These are phyloP conservation scores for Blastomyces percursus DNA, from an alignment of 2,329 filamentous ascomycete species.

Conservation along the genomic window DNA sequence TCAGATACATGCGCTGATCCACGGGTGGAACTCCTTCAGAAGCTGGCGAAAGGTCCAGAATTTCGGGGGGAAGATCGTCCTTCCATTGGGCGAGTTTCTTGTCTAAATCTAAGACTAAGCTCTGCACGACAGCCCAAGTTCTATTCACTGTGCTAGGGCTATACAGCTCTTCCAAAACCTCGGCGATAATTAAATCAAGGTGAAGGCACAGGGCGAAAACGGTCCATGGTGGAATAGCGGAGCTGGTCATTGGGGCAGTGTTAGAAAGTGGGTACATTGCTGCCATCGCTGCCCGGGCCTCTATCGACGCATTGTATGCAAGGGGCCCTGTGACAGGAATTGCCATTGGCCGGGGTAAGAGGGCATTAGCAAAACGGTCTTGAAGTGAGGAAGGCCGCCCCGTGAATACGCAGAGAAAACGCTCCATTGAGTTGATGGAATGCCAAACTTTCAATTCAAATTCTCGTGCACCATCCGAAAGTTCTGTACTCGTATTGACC, in stretches of 20 bases:
- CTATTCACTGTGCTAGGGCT: constrained; percentile 18
- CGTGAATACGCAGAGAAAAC: constrained; percentile 26
- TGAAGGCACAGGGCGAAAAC: constrained; percentile 11
- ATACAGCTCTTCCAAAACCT: constrained; percentile 25
- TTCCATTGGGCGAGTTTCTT: constrained; percentile 27
- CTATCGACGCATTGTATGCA: neutral
- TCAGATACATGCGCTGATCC: constrained; percentile 13
- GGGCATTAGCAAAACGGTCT: constrained; percentile 22
- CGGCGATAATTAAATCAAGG: constrained; percentile 20
- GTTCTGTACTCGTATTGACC: constrained; percentile 22
- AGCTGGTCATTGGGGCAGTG: neutral
- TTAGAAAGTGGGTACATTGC: constrained; percentile 1
- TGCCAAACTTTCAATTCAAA: constrained; percentile 30
- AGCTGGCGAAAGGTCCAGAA: constrained; percentile 4
- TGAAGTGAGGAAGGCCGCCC: constrained; percentile 27
- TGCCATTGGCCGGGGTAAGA: constrained; percentile 21
- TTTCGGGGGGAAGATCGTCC: constrained; percentile 18
- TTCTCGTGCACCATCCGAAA: constrained; percentile 23
- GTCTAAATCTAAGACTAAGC: constrained; percentile 19
- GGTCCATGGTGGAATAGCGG: constrained; percentile 1
- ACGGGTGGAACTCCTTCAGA: neutral
- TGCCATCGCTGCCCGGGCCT: neutral
- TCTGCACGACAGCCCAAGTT: constrained; percentile 28
- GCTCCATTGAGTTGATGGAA: constrained; percentile 29
- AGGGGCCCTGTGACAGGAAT: constrained; percentile 12